Evolutionary conservation across 768 basidiomycete species (phyloP), one percentile per base, ranked within the genome.

Genomic region (Dioszegia aurantiaca): DNA sequence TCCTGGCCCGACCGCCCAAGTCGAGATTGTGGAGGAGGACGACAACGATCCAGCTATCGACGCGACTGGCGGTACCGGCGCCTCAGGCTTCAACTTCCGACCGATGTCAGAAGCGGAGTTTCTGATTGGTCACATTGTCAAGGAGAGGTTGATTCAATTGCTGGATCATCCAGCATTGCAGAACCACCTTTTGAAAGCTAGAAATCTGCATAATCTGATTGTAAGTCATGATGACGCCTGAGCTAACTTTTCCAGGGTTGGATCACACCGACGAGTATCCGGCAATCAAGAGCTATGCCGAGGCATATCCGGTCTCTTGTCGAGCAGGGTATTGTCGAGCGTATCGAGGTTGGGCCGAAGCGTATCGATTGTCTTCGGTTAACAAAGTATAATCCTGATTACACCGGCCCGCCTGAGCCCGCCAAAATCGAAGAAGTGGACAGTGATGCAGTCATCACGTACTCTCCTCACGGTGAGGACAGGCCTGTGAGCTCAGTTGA

Each of bases 311-410:
- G 64, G 3, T 11, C 52, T 27, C 59, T 73, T 17, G 53, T 70
- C 11, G 33, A 33, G 26, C 57, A 66, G 6, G 69, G 65, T 21
- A 12, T 67, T 16, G 52, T 73, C 26, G 71, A 73, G 57, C 49
- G 47, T 2, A 11, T 73, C 4, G 40, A 39, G 26, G 67, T 73
- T 17, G 67, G 68, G 4, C 60, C 60, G 14, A 53, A 47, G 24
- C 42, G 33, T 30, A 60, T 58, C 3, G 45, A 55, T 31, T 68
- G 67, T 51, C 45, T 73, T 8, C 62, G 71, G 1, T 47, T 73
- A 44, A 55, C 62, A 5, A 73, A 70, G 41, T 73, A 62, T 56
- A 68, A 68, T 55, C 63, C 69, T 21, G 63, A 68, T 24, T 49
- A 51, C 21, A 36, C 27, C 10, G 51, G 51, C n/a, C 37, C 37